Evolutionary conservation across 495 filamentous ascomycete species (phyloP).

Genomic region (Chaetomidium leptoderma): DNA sequence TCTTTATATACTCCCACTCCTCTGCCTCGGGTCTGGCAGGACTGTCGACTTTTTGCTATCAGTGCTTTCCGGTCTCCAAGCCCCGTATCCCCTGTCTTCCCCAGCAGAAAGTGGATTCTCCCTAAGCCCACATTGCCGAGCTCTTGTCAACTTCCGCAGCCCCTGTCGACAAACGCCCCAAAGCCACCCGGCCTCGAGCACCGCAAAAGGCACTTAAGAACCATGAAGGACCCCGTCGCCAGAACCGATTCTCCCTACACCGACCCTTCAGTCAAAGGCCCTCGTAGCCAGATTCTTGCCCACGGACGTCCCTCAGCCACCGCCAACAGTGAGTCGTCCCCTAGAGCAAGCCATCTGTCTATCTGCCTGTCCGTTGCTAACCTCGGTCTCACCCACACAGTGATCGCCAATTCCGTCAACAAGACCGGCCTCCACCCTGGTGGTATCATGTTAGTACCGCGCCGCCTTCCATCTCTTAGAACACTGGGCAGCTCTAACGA

Average conservation of each 20-base stretch:
- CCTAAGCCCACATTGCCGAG: slow-evolving; percentile 24
- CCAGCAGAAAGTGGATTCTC: slow-evolving; percentile 31
- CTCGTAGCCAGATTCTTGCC: slow-evolving; percentile 26
- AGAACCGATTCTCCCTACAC: slow-evolving; percentile 49
- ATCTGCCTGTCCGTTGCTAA: slow-evolving; percentile 3
- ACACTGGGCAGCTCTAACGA: slow-evolving; percentile 10
- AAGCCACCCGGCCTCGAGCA: slow-evolving; percentile 14
- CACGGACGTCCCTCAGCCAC: slow-evolving; percentile 36
- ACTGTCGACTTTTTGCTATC: slow-evolving; percentile 18
- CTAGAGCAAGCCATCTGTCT: background rate
- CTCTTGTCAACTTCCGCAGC: slow-evolving; percentile 22
- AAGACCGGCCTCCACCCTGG: slow-evolving; percentile 82
- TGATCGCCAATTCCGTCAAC: slow-evolving; percentile 71
- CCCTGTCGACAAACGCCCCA: slow-evolving; percentile 26
- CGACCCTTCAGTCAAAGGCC: slow-evolving; percentile 46
- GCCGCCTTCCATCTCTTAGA: slow-evolving; percentile 14
- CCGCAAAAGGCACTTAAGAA: slow-evolving; percentile 38
- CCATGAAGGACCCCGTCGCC: slow-evolving; percentile 47
- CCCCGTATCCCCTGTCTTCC: slow-evolving; percentile 19
- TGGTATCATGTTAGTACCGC: slow-evolving; percentile 76
- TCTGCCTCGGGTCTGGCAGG: slow-evolving; percentile 28
- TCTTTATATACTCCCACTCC: slow-evolving; percentile 27
- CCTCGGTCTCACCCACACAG: slow-evolving; percentile 42
- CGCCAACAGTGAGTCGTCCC: slow-evolving; percentile 39
- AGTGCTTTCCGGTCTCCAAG: slow-evolving; percentile 13